phyloP scores from a whole-genome alignment of 108 stramenopile species.

The Cyclotella baltica region DNA sequence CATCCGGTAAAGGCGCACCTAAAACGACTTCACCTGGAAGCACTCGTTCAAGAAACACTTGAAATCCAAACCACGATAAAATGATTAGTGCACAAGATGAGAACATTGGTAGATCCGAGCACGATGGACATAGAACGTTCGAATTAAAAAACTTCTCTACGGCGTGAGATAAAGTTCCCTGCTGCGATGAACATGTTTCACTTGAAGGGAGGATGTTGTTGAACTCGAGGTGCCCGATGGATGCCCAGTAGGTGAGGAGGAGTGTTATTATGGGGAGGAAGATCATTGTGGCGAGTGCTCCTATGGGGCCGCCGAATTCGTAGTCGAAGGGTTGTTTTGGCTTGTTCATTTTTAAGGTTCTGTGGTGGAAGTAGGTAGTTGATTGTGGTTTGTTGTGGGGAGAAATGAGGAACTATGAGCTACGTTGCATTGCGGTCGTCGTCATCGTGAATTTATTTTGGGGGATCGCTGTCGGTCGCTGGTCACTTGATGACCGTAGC shows the following conservation, averaged over 20 bases:
- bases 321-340: slow-evolving; percentile 58
- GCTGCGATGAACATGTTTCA: slow-evolving; percentile 22
- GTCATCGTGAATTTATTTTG: no score
- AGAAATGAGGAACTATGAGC: no score
- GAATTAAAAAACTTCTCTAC: slow-evolving; percentile 21
- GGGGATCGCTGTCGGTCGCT: no score
- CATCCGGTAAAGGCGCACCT: slow-evolving; percentile 73
- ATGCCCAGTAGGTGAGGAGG: slow-evolving; percentile 66
- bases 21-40: slow-evolving; percentile 85
- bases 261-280: slow-evolving; percentile 84
- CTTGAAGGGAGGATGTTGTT: slow-evolving; percentile 26
- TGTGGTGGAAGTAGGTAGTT: background rate
- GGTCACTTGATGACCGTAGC: no score
- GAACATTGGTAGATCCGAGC: slow-evolving; percentile 20
- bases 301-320: slow-evolving; percentile 98
- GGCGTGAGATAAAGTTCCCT: slow-evolving; percentile 3
- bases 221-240: slow-evolving; percentile 64
- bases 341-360: background rate
- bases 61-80: slow-evolving; percentile 84
- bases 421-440: no score
- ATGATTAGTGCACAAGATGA: slow-evolving; percentile 58
- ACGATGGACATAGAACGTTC: slow-evolving; percentile 56
- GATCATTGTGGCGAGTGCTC: slow-evolving; percentile 72
- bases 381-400: background rate
- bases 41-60: slow-evolving; percentile 86